Conservation (phyloP, 225 moss, liverwort and hornwort species). For the Pseudisothecium myosuroides region DNA sequence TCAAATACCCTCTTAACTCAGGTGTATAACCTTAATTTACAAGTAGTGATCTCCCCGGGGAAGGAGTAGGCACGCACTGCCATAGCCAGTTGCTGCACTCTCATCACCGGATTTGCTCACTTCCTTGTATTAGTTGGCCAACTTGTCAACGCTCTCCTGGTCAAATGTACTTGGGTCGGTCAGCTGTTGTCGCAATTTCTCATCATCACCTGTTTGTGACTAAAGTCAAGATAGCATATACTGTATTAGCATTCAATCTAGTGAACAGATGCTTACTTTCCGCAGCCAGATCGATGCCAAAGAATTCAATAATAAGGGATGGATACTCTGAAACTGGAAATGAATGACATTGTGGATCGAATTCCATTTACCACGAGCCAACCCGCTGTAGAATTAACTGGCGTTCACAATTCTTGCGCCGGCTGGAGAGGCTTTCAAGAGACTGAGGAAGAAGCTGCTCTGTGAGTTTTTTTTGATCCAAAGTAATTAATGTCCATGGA, state of each 20-base stretch:
- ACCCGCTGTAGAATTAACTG: not conserved
- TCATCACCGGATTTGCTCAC: not conserved
- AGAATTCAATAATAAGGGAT: not conserved
- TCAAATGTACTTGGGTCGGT: not conserved
- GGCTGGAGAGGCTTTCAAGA: conserved; percentile 3
- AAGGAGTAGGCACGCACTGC: not conserved
- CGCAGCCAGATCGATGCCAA: not conserved
- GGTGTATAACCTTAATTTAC: too few species aligned
- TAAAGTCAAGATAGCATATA: not conserved
- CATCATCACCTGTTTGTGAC: not conserved
- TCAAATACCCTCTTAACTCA: too few species aligned
- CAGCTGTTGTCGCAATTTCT: not conserved
- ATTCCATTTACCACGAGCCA: not conserved
- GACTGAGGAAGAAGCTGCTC: not conserved
- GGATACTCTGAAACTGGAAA: not conserved
- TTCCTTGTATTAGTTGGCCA: not conserved
- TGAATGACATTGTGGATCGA: not conserved
- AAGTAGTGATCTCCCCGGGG: too few species aligned
- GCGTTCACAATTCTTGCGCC: conserved; percentile 28
- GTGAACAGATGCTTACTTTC: not conserved
- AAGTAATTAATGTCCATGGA: conserved; percentile 4
- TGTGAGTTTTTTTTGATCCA: not conserved
- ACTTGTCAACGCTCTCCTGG: not conserved
- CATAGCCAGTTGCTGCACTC: not conserved
- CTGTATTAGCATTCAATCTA: not conserved